These are phyloP conservation scores for Piloderma croceum DNA, from an alignment of 768 basidiomycete genomes.

Conservation along the genomic window DNA sequence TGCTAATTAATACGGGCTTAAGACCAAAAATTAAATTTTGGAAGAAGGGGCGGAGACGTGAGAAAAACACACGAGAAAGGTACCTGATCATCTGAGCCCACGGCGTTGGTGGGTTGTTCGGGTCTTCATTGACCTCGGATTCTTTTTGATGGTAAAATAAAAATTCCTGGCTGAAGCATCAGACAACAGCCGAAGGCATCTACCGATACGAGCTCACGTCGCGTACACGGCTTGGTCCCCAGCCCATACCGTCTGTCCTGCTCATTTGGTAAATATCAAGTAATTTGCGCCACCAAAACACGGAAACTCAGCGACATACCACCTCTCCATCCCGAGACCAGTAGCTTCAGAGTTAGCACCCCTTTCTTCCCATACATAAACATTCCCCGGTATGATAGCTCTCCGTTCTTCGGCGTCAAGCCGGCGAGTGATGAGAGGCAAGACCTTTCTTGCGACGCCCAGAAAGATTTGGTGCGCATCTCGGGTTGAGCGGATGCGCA, in stretches of 20 bases:
- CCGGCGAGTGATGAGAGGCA: constrained; percentile 75
- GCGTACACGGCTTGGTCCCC: constrained; percentile 77
- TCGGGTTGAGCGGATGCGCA: constrained; percentile 71
- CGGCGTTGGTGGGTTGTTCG: constrained; percentile 49
- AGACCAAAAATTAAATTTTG: constrained; percentile 26
- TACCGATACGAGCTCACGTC: constrained; percentile 22
- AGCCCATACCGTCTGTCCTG: constrained; percentile 69
- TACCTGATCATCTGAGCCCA: constrained; percentile 75
- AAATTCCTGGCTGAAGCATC: constrained; percentile 36
- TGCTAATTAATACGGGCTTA: constrained; percentile 11
- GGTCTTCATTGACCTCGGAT: constrained; percentile 35
- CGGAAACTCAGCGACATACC: constrained; percentile 33
- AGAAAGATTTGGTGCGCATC: constrained; percentile 81
- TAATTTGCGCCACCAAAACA: constrained; percentile 7
- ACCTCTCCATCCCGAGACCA: constrained; percentile 83
- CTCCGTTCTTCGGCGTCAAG: constrained; percentile 79
- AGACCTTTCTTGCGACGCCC: constrained; percentile 60
- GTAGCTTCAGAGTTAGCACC: constrained; percentile 77
- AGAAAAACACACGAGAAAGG: constrained; percentile 11
- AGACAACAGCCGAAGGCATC: not conserved
- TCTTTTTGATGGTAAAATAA: constrained; percentile 52
- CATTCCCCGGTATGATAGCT: constrained; percentile 67
- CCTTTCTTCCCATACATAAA: constrained; percentile 87
- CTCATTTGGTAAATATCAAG: constrained; percentile 21
- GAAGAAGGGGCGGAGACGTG: constrained; percentile 16